Percentiles rank a stretch among this genome's conserved stretches.
phyloP scores from a whole-genome alignment of 1,139 yeast species.

The Saccharomyces hybrid region DNA sequence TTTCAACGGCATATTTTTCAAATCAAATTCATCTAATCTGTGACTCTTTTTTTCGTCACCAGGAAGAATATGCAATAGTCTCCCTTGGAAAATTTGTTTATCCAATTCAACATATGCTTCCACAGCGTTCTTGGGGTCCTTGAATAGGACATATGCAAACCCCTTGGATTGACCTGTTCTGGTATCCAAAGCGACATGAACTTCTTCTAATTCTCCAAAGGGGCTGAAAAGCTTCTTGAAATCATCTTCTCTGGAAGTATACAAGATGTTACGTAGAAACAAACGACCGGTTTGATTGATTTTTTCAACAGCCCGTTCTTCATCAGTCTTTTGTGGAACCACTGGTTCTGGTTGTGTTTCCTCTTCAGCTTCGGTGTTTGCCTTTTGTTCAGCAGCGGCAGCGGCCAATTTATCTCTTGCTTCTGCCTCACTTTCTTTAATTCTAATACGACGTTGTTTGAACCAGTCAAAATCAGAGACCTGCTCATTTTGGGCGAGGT shows the following conservation, averaged over 20 bases:
- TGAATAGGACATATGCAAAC: conserved; percentile 76
- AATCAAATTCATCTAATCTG: conserved; percentile 78
- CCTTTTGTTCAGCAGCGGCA: conserved; percentile 10
- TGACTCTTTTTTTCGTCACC: conserved; percentile 76
- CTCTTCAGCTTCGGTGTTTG: conserved; percentile 2
- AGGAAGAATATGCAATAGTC: conserved; percentile 82
- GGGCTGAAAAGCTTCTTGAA: conserved; percentile 43
- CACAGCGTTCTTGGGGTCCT: conserved; percentile 61
- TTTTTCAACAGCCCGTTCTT: conserved; percentile 42
- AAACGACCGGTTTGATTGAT: conserved; percentile 71
- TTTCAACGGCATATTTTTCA: conserved; percentile 83
- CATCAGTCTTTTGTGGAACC: conserved; percentile 31
- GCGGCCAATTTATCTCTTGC: conserved; percentile 15
- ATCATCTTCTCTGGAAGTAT: conserved; percentile 74
- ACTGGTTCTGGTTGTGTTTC: conserved; percentile 9
- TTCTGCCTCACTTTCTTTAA: conserved; percentile 43
- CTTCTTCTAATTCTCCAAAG: conserved; percentile 60
- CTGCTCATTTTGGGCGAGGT: conserved; percentile 42
- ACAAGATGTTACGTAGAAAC: conserved; percentile 79
- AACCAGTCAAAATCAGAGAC: conserved; percentile 88
- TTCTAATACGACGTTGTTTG: conserved; percentile 65
- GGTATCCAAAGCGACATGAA: conserved; percentile 86
- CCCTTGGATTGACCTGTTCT: conserved; percentile 90
- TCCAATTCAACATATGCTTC: conserved; percentile 67
- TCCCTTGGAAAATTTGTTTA: conserved; percentile 88